Conservation (phyloP, 148 eudicot genomes). For the Chenopodium suecicum region DNA sequence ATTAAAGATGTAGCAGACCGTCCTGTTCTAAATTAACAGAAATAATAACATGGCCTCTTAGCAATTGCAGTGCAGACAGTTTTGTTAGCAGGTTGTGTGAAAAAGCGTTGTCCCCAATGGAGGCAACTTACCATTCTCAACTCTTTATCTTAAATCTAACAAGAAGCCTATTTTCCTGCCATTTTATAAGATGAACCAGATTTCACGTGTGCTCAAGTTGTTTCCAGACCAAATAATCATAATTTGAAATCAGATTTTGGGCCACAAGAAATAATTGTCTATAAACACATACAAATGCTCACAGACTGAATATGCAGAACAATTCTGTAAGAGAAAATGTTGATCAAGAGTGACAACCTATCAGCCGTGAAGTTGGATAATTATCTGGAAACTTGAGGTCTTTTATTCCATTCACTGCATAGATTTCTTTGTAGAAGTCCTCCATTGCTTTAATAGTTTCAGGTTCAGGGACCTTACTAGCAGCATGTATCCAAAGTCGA, state of each 20-base stretch:
- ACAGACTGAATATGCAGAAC: not conserved
- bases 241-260: not conserved
- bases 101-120: not conserved
- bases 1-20: not conserved
- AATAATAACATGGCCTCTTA: not conserved
- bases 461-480: constrained; percentile 82
- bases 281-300: not conserved
- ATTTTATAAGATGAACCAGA: not conserved
- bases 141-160: not conserved
- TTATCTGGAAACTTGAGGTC: constrained; percentile 80
- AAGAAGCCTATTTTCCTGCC: not conserved
- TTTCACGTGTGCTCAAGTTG: not conserved
- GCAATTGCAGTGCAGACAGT: not conserved
- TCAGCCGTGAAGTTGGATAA: constrained; percentile 78
- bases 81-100: not conserved
- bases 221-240: not conserved
- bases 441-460: constrained; percentile 91
- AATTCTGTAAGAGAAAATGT: not conserved
- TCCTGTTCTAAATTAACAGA: not conserved
- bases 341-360: constrained; percentile 47
- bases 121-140: not conserved
- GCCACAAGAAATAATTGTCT: not conserved
- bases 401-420: constrained; percentile 70
- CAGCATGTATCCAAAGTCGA: constrained; percentile 96
- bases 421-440: constrained; percentile 83